Evolutionary conservation across 257 asterid genomes (phyloP), one percentile per base, ranked within the genome.

Genomic region (Penstemon newberryi): DNA sequence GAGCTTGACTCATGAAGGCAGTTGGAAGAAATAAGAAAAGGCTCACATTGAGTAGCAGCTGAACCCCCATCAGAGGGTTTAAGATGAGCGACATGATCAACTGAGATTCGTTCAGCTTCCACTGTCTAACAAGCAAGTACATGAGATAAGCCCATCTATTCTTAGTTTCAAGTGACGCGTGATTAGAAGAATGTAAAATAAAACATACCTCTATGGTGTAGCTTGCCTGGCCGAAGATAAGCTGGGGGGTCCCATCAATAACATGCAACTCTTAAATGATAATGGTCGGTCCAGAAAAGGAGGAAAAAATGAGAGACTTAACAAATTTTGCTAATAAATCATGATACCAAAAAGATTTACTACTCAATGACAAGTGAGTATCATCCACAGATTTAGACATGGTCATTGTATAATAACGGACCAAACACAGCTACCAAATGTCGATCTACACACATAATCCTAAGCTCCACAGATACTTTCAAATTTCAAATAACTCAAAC

Each of bases 61-160:
- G 97, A 93, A 78, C 99, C 96, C 66, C 99, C 96, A 76, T 90
- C 96, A 64, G 99, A 93, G 73, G 96, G 96, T 78, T 93, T 93
- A 49, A 93, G 94, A 79, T 93, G 97, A 46, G 99, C 97, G 38
- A 93, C 97, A 76, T 90, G 99, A 80, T 93, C 99, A 60, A 93
- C 97, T 15, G 99, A 93, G 65, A 93, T 93, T 69, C 97, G 73
- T 80, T 93, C 99, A 65, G 99, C 99, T 85, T 93, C 99, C 56
- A 93, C 99, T 9, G 99, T 93, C 99, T 93, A 43, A n/a, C 12
- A 73, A 79, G 67, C 58, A 66, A 77, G 13, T 10, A 63, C 47
- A 54, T 8, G 13, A 64, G 53, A 70, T 51, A 50, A 25, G 15
- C 40, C 64, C 60, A 56, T 40, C 63, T 53, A 69, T 41, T 64